Percentiles rank a stretch among this genome's conserved stretches.
Evolutionary conservation across 495 filamentous ascomycete species (phyloP).

Genomic region (Hypoxylon trugodes): DNA sequence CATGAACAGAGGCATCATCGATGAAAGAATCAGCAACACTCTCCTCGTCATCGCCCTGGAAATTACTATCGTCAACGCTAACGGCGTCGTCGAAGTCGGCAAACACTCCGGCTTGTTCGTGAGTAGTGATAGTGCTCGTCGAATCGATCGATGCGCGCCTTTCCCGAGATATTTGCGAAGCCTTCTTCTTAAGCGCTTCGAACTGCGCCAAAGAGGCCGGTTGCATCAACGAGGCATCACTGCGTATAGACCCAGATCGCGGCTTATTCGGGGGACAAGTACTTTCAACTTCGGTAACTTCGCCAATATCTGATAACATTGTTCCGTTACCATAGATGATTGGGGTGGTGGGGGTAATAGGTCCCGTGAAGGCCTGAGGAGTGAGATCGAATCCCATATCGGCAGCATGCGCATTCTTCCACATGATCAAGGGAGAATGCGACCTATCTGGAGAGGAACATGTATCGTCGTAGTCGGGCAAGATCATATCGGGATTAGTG

Average conservation of each 20-base stretch:
- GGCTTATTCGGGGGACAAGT: slow-evolving; percentile 42
- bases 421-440: slow-evolving; percentile 53
- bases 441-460: slow-evolving; percentile 55
- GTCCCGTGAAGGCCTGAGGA: slow-evolving; percentile 56
- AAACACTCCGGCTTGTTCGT: slow-evolving; percentile 55
- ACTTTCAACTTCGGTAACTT: slow-evolving; percentile 70
- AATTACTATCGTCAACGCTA: slow-evolving; percentile 65
- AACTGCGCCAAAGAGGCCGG: slow-evolving; percentile 37
- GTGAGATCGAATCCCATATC: slow-evolving; percentile 47
- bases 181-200: slow-evolving; percentile 51
- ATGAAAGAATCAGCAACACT: slow-evolving; percentile 61
- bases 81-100: slow-evolving; percentile 64
- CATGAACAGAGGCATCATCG: slow-evolving; percentile 47
- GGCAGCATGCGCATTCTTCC: slow-evolving; percentile 52
- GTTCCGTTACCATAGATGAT: slow-evolving; percentile 69
- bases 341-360: slow-evolving; percentile 62
- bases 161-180: slow-evolving; percentile 48
- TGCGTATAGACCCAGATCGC: slow-evolving; percentile 37
- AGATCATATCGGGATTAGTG: slow-evolving; percentile 94
- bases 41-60: slow-evolving; percentile 67
- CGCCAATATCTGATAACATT: slow-evolving; percentile 77
- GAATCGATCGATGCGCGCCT: slow-evolving; percentile 55
- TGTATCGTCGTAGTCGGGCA: slow-evolving; percentile 72
- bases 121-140: slow-evolving; percentile 60
- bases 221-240: slow-evolving; percentile 32